Conservation (phyloP, 805 yeast species). For the Clavispora asparagi region DNA sequence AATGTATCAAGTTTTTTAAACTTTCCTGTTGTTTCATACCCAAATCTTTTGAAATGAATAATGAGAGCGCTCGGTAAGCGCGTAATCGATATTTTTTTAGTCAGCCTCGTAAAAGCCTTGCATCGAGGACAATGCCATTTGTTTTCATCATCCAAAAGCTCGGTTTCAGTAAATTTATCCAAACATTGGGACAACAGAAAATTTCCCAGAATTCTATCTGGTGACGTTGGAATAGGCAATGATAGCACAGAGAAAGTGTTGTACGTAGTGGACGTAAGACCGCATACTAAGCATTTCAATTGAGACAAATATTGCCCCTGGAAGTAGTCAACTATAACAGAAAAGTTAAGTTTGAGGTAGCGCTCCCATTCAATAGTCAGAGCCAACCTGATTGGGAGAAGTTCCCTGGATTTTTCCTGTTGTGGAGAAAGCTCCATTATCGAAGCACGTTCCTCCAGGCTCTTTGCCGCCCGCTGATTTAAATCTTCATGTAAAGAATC, state of each 20-base stretch:
- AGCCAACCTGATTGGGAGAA: slow-evolving; percentile 70
- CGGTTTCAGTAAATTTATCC: slow-evolving; percentile 70
- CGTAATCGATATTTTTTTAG: slow-evolving; percentile 68
- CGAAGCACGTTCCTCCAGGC: slow-evolving; percentile 27
- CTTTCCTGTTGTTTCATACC: slow-evolving; percentile 39
- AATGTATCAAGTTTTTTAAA: slow-evolving; percentile 58
- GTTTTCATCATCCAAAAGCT: slow-evolving; percentile 69
- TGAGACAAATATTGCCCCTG: slow-evolving; percentile 89
- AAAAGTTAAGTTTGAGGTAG: slow-evolving; percentile 71
- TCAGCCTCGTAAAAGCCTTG: slow-evolving; percentile 53
- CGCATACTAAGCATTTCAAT: slow-evolving; percentile 67
- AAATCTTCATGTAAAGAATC: slow-evolving; percentile 82
- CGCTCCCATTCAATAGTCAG: slow-evolving; percentile 91
- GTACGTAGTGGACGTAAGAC: slow-evolving; percentile 76
- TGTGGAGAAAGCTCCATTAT: slow-evolving; percentile 46
- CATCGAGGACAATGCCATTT: slow-evolving; percentile 84
- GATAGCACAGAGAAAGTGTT: slow-evolving; percentile 77
- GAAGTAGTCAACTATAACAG: slow-evolving; percentile 73
- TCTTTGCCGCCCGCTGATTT: slow-evolving; percentile 49
- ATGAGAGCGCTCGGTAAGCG: slow-evolving; percentile 74
- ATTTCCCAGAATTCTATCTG: slow-evolving; percentile 33
- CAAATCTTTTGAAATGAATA: slow-evolving; percentile 82
- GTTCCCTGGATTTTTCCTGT: slow-evolving; percentile 71
- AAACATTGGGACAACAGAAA: slow-evolving; percentile 57
- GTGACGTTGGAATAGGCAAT: slow-evolving; percentile 54